Base-by-base conservation (phyloP, 2,329 filamentous ascomycete species). In the Fusarium siculi region DNA sequence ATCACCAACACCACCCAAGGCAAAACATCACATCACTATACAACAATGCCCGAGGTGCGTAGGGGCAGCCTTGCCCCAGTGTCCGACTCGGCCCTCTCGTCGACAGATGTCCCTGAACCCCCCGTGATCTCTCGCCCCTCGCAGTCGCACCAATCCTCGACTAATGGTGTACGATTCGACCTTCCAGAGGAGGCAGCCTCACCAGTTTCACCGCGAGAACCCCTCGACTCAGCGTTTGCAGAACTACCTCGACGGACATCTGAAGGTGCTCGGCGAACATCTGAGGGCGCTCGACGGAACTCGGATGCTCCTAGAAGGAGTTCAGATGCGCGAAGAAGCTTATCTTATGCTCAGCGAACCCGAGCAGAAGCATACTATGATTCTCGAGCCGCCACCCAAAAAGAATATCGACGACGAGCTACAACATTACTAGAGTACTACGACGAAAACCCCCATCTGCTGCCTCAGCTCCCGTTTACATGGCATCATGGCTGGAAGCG, bases 381-480 rank as follows among this genome's bases (percentile, higher is more conserved):
- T 70, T 84, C 82, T 9, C 78, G 82, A 37, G 82, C 82, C 39
- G 82, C 78, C 19, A 82, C 81, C 6, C 76, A 74, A 23, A 62
- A 71, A 36, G 82, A 84, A 74, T 84, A 77, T 59, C 74, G 76
- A 66, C 79, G 82, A 21, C 77, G 82, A 28, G 82, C 74, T 18
- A 78, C 77, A 52, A 82, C 80, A 6, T 77, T 84, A 19, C 73
- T 82, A 56, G 82, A 83, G 49, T 84, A 83, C 75, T 84, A 84
- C 73, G 79, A 82, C 9, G 80, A 80, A 34, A 82, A 83, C 42
- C 82, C 82, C 1, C 72, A 80, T 7, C 68, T 84, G 23, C 68
- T 84, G n/a, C 82, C 82, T 0, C 82, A 84, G 74, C 76, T 84
- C 32, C 82, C 82, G 8, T 84, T 84, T 52, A 82, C 82, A 5